Conservation (phyloP, 2,329 filamentous ascomycete species). For the Raffaelea albimanens region DNA sequence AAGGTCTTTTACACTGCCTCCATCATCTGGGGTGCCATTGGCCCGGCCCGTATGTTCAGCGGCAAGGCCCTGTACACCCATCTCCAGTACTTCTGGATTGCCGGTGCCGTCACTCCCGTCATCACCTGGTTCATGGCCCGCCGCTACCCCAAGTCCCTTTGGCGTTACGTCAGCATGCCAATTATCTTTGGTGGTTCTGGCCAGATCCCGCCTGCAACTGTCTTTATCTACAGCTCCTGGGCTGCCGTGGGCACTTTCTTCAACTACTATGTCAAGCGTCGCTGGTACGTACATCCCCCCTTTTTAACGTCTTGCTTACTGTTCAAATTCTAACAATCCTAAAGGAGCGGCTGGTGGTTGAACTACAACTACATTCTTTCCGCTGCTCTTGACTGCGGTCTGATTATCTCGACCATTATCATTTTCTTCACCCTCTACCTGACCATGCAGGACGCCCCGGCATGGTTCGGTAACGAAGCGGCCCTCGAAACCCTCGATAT, state of each 20-base stretch:
- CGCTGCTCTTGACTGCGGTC: conserved; percentile 22
- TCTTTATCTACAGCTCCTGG: conserved; percentile 25
- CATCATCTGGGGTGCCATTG: conserved; percentile 42
- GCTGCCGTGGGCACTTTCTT: conserved; percentile 36
- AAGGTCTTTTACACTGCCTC: conserved; percentile 38
- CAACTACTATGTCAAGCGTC: conserved; percentile 31
- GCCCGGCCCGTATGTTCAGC: conserved; percentile 37
- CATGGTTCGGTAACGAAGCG: background rate
- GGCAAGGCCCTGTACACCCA: conserved; percentile 34
- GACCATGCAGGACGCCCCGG: background rate
- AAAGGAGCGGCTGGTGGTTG: conserved; percentile 38
- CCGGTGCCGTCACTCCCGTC: conserved; percentile 30
- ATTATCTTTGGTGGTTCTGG: conserved; percentile 26
- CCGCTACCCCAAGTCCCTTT: conserved; percentile 23
- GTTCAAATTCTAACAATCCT: no score
- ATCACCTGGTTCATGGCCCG: conserved; percentile 30
- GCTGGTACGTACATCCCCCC: no score
- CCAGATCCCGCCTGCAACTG: conserved; percentile 27
- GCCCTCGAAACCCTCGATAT: conserved; percentile 9
- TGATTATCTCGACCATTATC: conserved; percentile 23
- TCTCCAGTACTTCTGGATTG: conserved; percentile 42
- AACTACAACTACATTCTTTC: conserved; percentile 32
- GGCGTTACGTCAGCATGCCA: conserved; percentile 26
- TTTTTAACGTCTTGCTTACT: no score
- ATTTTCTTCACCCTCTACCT: conserved; percentile 21